These are phyloP conservation scores for Tribonema minus DNA, from an alignment of 108 stramenopile genomes.

Conservation along the genomic window DNA sequence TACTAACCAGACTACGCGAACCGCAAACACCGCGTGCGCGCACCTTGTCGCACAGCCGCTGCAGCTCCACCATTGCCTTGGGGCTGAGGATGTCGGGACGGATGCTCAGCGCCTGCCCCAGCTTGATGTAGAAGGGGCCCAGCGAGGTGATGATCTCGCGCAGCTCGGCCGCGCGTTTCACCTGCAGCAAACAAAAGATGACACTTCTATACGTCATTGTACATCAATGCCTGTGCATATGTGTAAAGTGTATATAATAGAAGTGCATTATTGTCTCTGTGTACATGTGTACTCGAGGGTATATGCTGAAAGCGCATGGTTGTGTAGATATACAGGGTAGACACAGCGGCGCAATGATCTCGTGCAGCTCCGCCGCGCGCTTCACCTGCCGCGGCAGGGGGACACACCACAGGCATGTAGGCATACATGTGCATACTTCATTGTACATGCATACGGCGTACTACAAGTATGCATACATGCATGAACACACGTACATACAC, in stretches of 20 bases:
- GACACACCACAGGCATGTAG: too few relatives aligned
- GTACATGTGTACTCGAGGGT: neutral
- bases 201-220: neutral
- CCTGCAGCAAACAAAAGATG: slow-evolving; percentile 50
- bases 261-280: neutral
- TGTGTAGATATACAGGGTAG: neutral
- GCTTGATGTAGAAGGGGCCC: slow-evolving; percentile 87
- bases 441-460: too few relatives aligned
- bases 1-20: too few relatives aligned
- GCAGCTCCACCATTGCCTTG: slow-evolving; percentile 85
- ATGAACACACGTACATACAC: too few relatives aligned
- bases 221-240: neutral
- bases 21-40: too few relatives aligned
- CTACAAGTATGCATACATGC: too few relatives aligned
- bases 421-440: too few relatives aligned
- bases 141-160: slow-evolving; percentile 77
- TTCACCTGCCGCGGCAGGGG: too few relatives aligned
- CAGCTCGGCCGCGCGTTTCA: slow-evolving; percentile 72
- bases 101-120: slow-evolving; percentile 80
- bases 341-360: neutral
- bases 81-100: slow-evolving; percentile 83
- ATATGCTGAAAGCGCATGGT: neutral
- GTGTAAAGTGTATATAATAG: too few relatives aligned
- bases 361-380: too few relatives aligned
- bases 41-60: slow-evolving; percentile 92